phyloP scores from a whole-genome alignment of 2,329 filamentous ascomycete genomes.

The Microdochium paspali region DNA sequence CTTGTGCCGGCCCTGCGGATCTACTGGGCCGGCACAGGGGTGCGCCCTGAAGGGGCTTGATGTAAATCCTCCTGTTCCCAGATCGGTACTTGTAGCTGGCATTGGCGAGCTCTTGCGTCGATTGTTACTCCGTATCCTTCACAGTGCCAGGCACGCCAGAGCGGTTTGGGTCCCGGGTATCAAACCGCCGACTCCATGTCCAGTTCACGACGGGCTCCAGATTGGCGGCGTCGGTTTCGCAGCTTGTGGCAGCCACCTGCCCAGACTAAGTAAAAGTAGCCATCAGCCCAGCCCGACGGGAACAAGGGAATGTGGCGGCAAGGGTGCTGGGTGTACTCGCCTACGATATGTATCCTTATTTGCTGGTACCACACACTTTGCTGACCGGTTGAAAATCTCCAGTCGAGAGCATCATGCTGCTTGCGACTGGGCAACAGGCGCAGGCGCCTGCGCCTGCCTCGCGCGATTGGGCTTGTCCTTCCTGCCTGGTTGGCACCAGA shows the following conservation, averaged over 20 bases:
- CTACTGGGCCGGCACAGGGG: background rate
- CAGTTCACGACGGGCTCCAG: too few species aligned
- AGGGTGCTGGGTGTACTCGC: background rate
- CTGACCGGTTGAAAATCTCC: too few species aligned
- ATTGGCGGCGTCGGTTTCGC: too few species aligned
- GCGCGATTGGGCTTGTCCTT: too few species aligned
- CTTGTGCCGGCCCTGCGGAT: background rate
- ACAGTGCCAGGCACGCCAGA: background rate
- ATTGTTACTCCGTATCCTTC: background rate
- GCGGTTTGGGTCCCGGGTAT: background rate
- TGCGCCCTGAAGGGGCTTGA: background rate
- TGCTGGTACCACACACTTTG: too few species aligned
- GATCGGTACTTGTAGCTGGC: background rate
- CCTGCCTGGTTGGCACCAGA: too few species aligned
- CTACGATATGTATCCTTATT: too few species aligned
- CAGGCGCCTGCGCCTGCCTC: too few species aligned
- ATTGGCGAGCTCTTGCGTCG: background rate
- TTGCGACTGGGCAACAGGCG: too few species aligned
- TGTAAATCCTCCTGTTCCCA: background rate
- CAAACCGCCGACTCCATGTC: background rate
- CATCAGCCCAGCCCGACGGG: background rate
- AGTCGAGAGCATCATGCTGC: too few species aligned
- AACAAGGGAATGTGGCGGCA: background rate
- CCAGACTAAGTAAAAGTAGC: too few species aligned
- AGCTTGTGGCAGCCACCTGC: too few species aligned